Evolutionary conservation across 805 yeast genomes (phyloP), one percentile per base, ranked within the genome.

Genomic region (Yamadazyma nakazawae): DNA sequence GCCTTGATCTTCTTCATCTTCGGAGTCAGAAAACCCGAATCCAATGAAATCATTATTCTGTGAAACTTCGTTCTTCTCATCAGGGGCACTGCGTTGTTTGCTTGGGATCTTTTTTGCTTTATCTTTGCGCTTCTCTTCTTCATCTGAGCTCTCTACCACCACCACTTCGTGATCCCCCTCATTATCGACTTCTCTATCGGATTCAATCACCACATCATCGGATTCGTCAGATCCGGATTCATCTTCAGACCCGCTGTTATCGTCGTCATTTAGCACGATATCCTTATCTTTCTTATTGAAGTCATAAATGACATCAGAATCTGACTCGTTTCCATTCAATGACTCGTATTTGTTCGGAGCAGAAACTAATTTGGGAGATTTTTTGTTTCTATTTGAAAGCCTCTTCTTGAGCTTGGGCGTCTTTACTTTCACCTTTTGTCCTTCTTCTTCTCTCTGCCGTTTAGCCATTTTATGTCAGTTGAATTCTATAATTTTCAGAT

Each of bases 11-110:
- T 56, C 56, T 30, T 47, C 48, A 13, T 53, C 58, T 13, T 54
- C 58, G 4, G 66, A 72, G 5, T 68, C 79, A 7, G 77, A 75
- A 43, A 74, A 70, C 12, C 78, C 84, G 59, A 81, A 79, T 11
- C 76, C 81, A 17, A 81, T 81, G 53, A 75, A 81, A 47, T 80
- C 84, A 42, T 67, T 70, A 48, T 78, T 76, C 34, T 68, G 66
- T 1, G 76, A 56, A 3, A 77, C 58, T 34, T 67, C 77, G 48
- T 75, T 73, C 16, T 30, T 14, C 18, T 19, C 34, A 12, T 14
- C 38, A 12, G 32, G n/a, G 9, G 10, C 32, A 11, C 9, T 28
- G 24, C 7, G 4, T 4, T 21, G 6, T 21, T 7, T 7, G 24
- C 24, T 21, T 21, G 7, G 7, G 24, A 4, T 21, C 7, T 21